Evolutionary conservation across 495 filamentous ascomycete genomes (phyloP).

Genomic region (Penicillium taxi): DNA sequence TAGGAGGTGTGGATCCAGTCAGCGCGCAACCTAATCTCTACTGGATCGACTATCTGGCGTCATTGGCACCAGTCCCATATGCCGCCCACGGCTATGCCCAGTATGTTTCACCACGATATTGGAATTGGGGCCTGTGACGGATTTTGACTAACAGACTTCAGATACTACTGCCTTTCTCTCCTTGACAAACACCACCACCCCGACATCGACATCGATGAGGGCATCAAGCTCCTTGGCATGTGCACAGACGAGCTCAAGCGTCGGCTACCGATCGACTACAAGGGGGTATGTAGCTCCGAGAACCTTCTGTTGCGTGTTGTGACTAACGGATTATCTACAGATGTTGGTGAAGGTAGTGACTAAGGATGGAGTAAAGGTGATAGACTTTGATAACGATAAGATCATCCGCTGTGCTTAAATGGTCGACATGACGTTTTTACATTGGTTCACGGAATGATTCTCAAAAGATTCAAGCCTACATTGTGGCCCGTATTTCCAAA

Average conservation of each 20-base stretch:
- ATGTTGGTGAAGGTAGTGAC: slow-evolving; percentile 87
- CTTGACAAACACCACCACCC: slow-evolving; percentile 98
- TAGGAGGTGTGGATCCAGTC: slow-evolving; percentile 86
- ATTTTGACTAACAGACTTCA: slow-evolving; percentile 25
- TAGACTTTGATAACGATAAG: slow-evolving; percentile 73
- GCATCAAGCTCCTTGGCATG: slow-evolving; percentile 82
- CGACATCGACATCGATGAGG: slow-evolving; percentile 78
- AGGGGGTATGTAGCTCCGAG: slow-evolving; percentile 53
- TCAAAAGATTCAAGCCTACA: no score
- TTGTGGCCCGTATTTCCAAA: no score
- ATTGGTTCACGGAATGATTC: slow-evolving; percentile 22
- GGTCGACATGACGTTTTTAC: slow-evolving; percentile 23
- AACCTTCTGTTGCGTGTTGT: neutral
- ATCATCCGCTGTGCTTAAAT: slow-evolving; percentile 60
- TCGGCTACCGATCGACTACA: slow-evolving; percentile 94
- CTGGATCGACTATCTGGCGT: slow-evolving; percentile 96
- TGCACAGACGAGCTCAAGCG: slow-evolving; percentile 96
- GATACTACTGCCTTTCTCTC: slow-evolving; percentile 91
- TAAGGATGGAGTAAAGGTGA: slow-evolving; percentile 77
- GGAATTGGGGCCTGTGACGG: neutral
- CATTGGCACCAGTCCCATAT: slow-evolving; percentile 80
- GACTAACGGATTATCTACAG: slow-evolving; percentile 23
- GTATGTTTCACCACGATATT: slow-evolving; percentile 45
- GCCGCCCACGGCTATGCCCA: slow-evolving; percentile 97
- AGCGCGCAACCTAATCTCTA: slow-evolving; percentile 80